phyloP scores from a whole-genome alignment of 2,329 filamentous ascomycete genomes.

The Aspergillus viridinutans region DNA sequence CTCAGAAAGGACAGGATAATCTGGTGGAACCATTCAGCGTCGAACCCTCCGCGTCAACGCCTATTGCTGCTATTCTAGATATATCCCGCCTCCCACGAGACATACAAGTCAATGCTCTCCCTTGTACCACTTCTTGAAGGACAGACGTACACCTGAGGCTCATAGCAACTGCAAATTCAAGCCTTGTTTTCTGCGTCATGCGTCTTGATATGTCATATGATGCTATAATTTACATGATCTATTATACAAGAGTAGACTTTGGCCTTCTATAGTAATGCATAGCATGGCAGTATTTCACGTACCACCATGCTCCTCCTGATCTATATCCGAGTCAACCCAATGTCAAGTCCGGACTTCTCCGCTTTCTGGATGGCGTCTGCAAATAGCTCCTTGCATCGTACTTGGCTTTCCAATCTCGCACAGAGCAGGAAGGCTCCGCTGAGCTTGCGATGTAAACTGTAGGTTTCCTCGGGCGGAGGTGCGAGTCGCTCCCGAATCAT shows the following conservation, averaged over 20 bases:
- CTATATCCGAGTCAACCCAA: not conserved
- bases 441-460: constrained; percentile 88
- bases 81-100: too few relatives aligned
- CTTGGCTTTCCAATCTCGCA: constrained; percentile 75
- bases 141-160: too few relatives aligned
- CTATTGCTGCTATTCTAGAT: too few relatives aligned
- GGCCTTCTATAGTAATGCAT: not conserved
- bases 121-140: too few relatives aligned
- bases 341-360: constrained; percentile 15
- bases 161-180: too few relatives aligned
- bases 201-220: too few relatives aligned
- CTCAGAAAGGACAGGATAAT: too few relatives aligned
- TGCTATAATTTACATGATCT: not conserved
- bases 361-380: constrained; percentile 29
- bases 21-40: too few relatives aligned
- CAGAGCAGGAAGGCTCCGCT: constrained; percentile 94
- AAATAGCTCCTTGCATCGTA: constrained; percentile 79
- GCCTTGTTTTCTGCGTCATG: too few relatives aligned
- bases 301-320: not conserved
- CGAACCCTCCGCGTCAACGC: too few relatives aligned
- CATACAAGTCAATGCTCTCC: too few relatives aligned
- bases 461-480: constrained; percentile 95
- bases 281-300: not conserved
- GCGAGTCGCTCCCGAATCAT: constrained; percentile 88
- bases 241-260: constrained; percentile 3